Percentiles rank a stretch among this genome's conserved stretches.
Conservation (phyloP, 2,329 filamentous ascomycete genomes). For the Sodiomyces alkalinus region DNA sequence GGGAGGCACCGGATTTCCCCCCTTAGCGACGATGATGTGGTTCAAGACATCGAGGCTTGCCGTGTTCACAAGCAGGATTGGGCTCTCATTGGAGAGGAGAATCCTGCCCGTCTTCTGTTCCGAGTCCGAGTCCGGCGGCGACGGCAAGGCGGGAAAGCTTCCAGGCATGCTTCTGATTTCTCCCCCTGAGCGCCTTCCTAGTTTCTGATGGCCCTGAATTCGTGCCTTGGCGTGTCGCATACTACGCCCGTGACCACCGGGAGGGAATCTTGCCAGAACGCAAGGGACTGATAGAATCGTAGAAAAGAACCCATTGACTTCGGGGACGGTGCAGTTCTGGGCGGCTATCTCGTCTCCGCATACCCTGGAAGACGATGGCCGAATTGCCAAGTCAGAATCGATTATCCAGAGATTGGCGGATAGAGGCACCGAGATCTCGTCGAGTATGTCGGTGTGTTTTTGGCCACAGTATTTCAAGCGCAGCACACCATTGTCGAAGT, state of each 20-base stretch:
- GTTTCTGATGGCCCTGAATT: conserved; percentile 40
- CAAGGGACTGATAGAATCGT: conserved; percentile 62
- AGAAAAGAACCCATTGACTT: conserved; percentile 66
- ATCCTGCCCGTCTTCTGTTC: conserved; percentile 39
- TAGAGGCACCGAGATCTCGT: conserved; percentile 42
- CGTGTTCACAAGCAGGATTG: conserved; percentile 70
- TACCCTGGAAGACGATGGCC: conserved; percentile 45
- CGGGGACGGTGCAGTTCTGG: conserved; percentile 50
- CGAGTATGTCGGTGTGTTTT: conserved; percentile 9
- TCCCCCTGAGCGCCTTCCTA: conserved; percentile 8
- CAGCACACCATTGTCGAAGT: conserved; percentile 53
- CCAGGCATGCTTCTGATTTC: conserved; percentile 29
- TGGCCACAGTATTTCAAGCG: conserved; percentile 37
- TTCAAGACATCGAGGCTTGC: conserved; percentile 72
- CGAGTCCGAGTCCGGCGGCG: conserved; percentile 41
- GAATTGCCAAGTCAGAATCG: conserved; percentile 19
- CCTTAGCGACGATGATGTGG: conserved; percentile 42
- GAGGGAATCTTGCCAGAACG: conserved; percentile 68
- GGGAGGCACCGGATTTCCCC: conserved; percentile 49
- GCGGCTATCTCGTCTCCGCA: conserved; percentile 69
- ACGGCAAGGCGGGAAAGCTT: conserved; percentile 37
- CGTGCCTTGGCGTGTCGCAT: conserved; percentile 59
- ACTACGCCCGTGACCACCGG: conserved; percentile 41
- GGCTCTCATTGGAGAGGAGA: conserved; percentile 81
- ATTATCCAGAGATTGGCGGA: conserved; percentile 51